Percentiles rank a stretch among this genome's conserved stretches.
These are phyloP conservation scores for Daedaleopsis nitida DNA, from an alignment of 768 basidiomycete species.

Conservation along the genomic window DNA sequence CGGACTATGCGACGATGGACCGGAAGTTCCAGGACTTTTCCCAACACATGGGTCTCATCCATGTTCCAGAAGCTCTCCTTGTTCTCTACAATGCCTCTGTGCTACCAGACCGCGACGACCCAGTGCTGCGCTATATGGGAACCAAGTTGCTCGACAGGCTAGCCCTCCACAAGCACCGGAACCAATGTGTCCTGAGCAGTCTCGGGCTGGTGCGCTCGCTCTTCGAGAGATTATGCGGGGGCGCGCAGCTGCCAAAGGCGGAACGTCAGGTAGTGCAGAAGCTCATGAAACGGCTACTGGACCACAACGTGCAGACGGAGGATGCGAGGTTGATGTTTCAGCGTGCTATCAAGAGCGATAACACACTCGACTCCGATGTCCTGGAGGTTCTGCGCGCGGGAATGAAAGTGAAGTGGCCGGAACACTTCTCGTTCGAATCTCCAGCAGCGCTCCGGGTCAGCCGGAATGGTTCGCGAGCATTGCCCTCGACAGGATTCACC, in stretches of 20 bases:
- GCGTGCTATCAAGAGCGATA: slow-evolving; percentile 48
- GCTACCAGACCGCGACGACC: slow-evolving; percentile 37
- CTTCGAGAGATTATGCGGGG: slow-evolving; percentile 47
- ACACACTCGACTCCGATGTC: slow-evolving; percentile 60
- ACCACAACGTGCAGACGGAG: slow-evolving; percentile 69
- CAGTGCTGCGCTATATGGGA: slow-evolving; percentile 50
- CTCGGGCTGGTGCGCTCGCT: slow-evolving; percentile 56
- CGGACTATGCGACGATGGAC: slow-evolving; percentile 47
- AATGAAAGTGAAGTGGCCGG: slow-evolving; percentile 77
- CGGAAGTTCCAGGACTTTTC: slow-evolving; percentile 42
- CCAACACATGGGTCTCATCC: slow-evolving; percentile 49
- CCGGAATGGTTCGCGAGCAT: slow-evolving; percentile 49
- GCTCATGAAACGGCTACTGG: slow-evolving; percentile 66
- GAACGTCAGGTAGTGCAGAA: slow-evolving; percentile 63
- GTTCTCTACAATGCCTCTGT: slow-evolving; percentile 56
- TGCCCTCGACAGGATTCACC: slow-evolving; percentile 68
- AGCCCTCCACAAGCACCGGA: slow-evolving; percentile 62
- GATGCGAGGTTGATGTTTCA: slow-evolving; percentile 70
- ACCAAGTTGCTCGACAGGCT: slow-evolving; percentile 68
- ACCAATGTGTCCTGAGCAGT: slow-evolving; percentile 66
- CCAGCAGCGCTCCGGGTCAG: slow-evolving; percentile 51
- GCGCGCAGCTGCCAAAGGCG: slow-evolving; percentile 36
- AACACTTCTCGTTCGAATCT: slow-evolving; percentile 72
- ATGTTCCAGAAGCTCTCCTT: slow-evolving; percentile 60
- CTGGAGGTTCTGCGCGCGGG: slow-evolving; percentile 70